A percentile compares a stretch with the other conserved stretches of the same genome.
phyloP scores from a whole-genome alignment of 1,139 yeast genomes.

The Tardiomyces digboiensis region DNA sequence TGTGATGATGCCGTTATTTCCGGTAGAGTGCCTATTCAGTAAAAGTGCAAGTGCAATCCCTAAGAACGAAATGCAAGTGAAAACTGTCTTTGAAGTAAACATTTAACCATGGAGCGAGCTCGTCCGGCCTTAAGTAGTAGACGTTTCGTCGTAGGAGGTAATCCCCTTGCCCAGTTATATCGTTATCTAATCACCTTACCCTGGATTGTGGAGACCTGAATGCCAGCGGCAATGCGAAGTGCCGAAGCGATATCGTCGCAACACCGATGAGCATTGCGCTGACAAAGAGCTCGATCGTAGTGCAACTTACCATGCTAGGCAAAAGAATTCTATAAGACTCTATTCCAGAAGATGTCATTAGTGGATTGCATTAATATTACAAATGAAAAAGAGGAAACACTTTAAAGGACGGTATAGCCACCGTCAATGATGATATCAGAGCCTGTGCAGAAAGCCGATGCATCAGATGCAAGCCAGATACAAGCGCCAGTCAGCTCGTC shows the following conservation, averaged over 20 bases:
- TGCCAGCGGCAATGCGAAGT: background rate
- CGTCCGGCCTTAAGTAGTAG: background rate
- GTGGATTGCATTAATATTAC: too few species aligned
- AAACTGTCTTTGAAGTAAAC: background rate
- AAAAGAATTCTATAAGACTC: too few species aligned
- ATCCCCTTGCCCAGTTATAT: background rate
- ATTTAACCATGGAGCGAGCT: background rate
- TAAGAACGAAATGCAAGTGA: background rate
- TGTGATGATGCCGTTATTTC: background rate
- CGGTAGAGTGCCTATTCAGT: background rate
- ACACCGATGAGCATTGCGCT: background rate
- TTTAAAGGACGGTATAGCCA: constrained; percentile 42
- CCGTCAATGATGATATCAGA: constrained; percentile 60
- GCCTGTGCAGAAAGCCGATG: constrained; percentile 59
- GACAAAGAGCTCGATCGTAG: background rate
- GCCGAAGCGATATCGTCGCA: background rate
- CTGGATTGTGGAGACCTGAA: background rate
- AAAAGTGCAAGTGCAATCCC: background rate
- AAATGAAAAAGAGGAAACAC: too few species aligned
- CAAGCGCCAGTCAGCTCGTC: constrained; percentile 64
- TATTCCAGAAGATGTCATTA: too few species aligned
- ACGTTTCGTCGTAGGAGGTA: background rate
- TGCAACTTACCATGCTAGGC: background rate
- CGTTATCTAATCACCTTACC: background rate
- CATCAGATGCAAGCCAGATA: constrained; percentile 54